Base-by-base conservation (phyloP, 73 alveolate species). In the Breviolum minutum region DNA sequence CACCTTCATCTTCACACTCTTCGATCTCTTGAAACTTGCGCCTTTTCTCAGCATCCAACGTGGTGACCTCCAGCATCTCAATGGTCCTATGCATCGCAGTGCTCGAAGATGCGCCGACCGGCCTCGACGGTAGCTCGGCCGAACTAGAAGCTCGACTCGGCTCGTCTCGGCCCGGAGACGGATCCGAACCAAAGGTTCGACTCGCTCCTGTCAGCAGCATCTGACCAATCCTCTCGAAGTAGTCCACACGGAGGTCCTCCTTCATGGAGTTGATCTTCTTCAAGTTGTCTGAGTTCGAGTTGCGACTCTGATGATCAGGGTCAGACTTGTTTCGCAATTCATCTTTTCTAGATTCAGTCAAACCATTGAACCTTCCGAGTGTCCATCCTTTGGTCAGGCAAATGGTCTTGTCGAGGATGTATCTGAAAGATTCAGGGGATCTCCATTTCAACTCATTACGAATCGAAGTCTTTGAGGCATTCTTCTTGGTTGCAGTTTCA, bases 101-200 rank as follows among this genome's bases (percentile, higher is more conserved):
- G 30, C 66, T 63, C 6, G 95, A 22, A n/a, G 81, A 7, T 6
- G 81, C 66, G 30, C 95, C 79, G 20, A 63, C 26, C 9, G 95
- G 95, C 63, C 95, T 62, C 29, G 95, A 63, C 0, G 95, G 95
- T 16, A 86, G 87, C 61, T 32, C 87, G 87, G 87, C 30, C 87
- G 87, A 79, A 32, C 87, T 48, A 86, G 81, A 26, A 48, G 95
- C 63, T 69, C 62, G 95, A n/a, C 95, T 86, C 95, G 81, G 64
- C 64, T 60, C 95, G 7, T 86, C 82, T 32, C 4, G 29, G 11
- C 27, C 66, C 30, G 87, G 87, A 32, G 40, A 6, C 63, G 63
- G 66, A 7, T 32, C 68, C 66, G 66, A 40, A 79, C 87, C 87
- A 79, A 32, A 16, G 87, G 87, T 79, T 79, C 87, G 87, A 79